A percentile compares a stretch with the other conserved stretches of the same genome.
These are phyloP conservation scores for Athelia psychrophila DNA, from an alignment of 1,284 basidiomycete species.

Conservation along the genomic window DNA sequence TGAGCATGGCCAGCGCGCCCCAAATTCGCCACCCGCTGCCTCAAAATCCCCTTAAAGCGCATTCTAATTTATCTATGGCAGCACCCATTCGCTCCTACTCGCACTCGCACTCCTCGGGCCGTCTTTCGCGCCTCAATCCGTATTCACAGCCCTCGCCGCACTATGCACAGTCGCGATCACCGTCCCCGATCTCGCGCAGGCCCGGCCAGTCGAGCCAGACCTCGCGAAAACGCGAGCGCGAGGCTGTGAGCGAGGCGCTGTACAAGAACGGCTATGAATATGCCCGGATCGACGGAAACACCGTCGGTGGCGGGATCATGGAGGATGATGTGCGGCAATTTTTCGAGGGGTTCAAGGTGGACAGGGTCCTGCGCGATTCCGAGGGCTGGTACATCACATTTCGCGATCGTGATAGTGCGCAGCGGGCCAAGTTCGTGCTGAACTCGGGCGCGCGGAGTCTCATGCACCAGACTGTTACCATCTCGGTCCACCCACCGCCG, in stretches of 20 bases:
- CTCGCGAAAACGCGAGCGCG: constrained; percentile 35
- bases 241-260: constrained; percentile 51
- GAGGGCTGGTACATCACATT: constrained; percentile 73
- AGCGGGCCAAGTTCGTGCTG: constrained; percentile 58
- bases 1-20: not conserved
- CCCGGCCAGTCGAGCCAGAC: constrained; percentile 29
- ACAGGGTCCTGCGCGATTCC: constrained; percentile 68
- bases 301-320: constrained; percentile 48
- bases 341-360: constrained; percentile 62
- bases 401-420: constrained; percentile 51
- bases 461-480: constrained; percentile 55
- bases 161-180: constrained; percentile 37
- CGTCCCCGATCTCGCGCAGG: constrained; percentile 41
- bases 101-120: constrained; percentile 9
- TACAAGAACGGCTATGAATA: constrained; percentile 63
- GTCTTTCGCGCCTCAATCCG: constrained; percentile 9
- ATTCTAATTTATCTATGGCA: constrained; percentile 9
- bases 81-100: constrained; percentile 22
- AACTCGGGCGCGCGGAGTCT: constrained; percentile 48
- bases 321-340: constrained; percentile 59
- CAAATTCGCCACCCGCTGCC: constrained; percentile 11
- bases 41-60: constrained; percentile 5
- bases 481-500: constrained; percentile 55
- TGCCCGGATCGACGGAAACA: constrained; percentile 53
- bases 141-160: constrained; percentile 10